These are phyloP conservation scores for Schizochytrium sp. DNA, from an alignment of 108 stramenopile species.

Conservation along the genomic window DNA sequence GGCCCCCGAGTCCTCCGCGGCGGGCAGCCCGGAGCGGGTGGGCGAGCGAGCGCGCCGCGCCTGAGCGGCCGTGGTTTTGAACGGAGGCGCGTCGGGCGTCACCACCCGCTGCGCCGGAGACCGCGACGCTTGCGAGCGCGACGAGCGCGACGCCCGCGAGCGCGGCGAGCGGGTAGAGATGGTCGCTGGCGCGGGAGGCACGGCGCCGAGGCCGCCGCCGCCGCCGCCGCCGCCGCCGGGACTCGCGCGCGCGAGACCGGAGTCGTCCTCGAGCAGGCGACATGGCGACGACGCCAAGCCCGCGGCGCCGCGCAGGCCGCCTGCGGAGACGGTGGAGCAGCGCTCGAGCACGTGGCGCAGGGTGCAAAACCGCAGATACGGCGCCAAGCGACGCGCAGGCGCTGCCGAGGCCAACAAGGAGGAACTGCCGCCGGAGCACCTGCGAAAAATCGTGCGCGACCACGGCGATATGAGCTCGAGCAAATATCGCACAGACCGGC, in stretches of 20 bases:
- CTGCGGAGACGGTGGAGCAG: background rate
- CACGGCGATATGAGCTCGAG: slow-evolving; percentile 98
- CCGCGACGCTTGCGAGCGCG: too few relatives aligned
- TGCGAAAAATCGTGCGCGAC: slow-evolving; percentile 89
- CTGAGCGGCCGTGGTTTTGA: too few relatives aligned
- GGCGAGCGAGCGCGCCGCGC: too few relatives aligned
- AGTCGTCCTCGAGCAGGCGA: background rate
- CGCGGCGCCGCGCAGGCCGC: background rate
- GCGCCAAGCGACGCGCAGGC: slow-evolving; percentile 19
- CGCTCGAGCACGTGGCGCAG: background rate
- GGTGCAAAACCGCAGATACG: background rate
- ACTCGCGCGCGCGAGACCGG: background rate
- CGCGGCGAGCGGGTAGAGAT: background rate
- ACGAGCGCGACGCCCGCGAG: too few relatives aligned
- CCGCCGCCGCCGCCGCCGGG: background rate
- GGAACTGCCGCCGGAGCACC: slow-evolving; percentile 77
- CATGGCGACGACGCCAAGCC: background rate
- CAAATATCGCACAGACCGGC: slow-evolving; percentile 87
- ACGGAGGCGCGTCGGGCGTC: too few relatives aligned
- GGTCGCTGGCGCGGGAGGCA: background rate
- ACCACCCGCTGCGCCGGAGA: too few relatives aligned
- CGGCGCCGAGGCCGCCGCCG: background rate
- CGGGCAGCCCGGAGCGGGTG: too few relatives aligned
- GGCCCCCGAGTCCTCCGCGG: too few relatives aligned
- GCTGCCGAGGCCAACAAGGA: slow-evolving; percentile 69